Base-by-base conservation (phyloP, 2,329 filamentous ascomycete species). In the Exophiala dermatitidis region DNA sequence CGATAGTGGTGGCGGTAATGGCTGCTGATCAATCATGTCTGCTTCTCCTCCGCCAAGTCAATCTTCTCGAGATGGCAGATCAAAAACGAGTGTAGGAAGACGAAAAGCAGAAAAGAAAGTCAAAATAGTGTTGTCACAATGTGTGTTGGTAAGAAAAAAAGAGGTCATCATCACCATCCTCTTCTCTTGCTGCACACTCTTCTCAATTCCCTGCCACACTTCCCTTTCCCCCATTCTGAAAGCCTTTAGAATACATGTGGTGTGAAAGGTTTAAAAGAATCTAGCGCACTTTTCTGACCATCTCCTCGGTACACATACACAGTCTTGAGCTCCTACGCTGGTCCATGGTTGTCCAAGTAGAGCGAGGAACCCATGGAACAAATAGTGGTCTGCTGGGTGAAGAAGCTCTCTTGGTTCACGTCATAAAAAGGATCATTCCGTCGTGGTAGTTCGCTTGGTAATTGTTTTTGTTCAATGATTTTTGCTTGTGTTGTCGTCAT, bases 391-490 rank as follows among this genome's bases (percentile, higher is more conserved):
- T 19, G 33, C 26, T 38, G 38, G 38, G 30, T 41, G 36, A 19
- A 19, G 19, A 19, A 19, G 19, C 19, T 19, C 19, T 57, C 52
- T 48, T 57, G 33, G 50, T 49, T 54, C 51, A 56, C 57, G 57
- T 59, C 57, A 56, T 59, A 59, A 19, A 19, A 19, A 59, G 38
- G 48, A 59, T 59, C 57, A 52, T 59, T 59, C 47, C 58, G 55
- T 56, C 48, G 57, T 59, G 36, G 50, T 50, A 48, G 53, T 28
- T 54, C 46, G 29, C 10, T 49, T 54, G 12, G 47, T 34, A 28
- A 26, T 41, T 19, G 19, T 19, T 19, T 19, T 19, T 19, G n/a
- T 41, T 51, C 38, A 32, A 40, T 29, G 19, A 19, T 19, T 19
- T 19, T 50, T 36, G 36, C 52, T 56, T 58, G 48, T 38, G 31